Conservation (phyloP, 2,329 filamentous ascomycete species). For the Blumeria hordei region DNA sequence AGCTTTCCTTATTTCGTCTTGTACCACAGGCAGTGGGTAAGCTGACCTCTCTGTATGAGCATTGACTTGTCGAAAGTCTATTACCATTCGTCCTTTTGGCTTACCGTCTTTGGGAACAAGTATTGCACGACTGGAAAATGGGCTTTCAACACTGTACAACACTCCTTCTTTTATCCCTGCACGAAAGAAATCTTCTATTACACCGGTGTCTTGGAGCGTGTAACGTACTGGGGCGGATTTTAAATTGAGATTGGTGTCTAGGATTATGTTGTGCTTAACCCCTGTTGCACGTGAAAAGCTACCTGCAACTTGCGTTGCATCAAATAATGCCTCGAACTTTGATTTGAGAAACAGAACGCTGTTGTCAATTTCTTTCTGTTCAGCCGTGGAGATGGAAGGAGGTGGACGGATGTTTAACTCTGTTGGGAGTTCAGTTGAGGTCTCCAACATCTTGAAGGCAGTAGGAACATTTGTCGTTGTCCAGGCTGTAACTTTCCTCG, state of each 20-base stretch:
- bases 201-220: not conserved
- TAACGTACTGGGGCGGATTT: not conserved
- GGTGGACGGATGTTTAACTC: not conserved
- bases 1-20: slow-evolving; percentile 1
- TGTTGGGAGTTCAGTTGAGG: not conserved
- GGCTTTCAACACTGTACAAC: not conserved
- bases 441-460: not conserved
- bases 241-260: not conserved
- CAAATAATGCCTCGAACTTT: not conserved
- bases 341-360: not conserved
- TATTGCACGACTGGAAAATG: not conserved
- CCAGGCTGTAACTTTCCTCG: not conserved
- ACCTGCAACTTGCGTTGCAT: not conserved
- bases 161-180: not conserved
- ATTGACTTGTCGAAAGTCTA: not conserved
- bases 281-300: not conserved
- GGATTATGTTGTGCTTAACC: not conserved
- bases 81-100: not conserved
- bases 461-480: not conserved
- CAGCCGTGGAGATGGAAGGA: not conserved
- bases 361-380: not conserved
- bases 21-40: not conserved
- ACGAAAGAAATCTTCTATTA: not conserved
- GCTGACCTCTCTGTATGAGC: not conserved
- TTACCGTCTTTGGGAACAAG: not conserved